These are phyloP conservation scores for Mycena haematopus DNA, from an alignment of 768 basidiomycete genomes.

Conservation along the genomic window DNA sequence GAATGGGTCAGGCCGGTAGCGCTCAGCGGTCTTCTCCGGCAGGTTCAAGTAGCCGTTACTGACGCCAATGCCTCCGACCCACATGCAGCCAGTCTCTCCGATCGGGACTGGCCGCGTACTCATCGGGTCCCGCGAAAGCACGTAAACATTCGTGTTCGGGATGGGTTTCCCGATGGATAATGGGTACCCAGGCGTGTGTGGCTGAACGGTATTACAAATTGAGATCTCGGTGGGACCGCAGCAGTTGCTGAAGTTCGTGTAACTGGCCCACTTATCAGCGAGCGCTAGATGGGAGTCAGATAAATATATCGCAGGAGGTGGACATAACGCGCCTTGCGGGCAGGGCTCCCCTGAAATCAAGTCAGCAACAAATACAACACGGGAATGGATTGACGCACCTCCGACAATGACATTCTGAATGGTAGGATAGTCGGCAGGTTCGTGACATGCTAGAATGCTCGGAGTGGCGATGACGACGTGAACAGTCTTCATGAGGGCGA, in stretches of 20 bases:
- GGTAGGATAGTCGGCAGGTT: conserved; percentile 50
- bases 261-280: conserved; percentile 31
- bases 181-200: conserved; percentile 41
- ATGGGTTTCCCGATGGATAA: conserved; percentile 50
- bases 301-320: conserved; percentile 13
- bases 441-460: conserved; percentile 48
- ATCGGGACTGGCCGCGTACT: conserved; percentile 43
- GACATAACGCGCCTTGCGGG: conserved; percentile 43
- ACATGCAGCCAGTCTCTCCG: conserved; percentile 51
- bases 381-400: conserved; percentile 11
- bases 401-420: conserved; percentile 49
- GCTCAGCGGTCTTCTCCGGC: conserved; percentile 43
- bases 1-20: conserved; percentile 52
- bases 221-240: conserved; percentile 57
- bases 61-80: conserved; percentile 50
- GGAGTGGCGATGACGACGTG: conserved; percentile 54
- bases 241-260: conserved; percentile 44
- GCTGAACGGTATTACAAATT: conserved; percentile 53
- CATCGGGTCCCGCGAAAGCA: conserved; percentile 41
- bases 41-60: conserved; percentile 38
- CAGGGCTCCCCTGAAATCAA: conserved; percentile 45
- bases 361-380: background rate
- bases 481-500: conserved; percentile 47
- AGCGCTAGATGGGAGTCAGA: conserved; percentile 29
- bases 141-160: conserved; percentile 52